Evolutionary conservation across 805 yeast species (phyloP).

Genomic region (Suhomyces xylopsoci): DNA sequence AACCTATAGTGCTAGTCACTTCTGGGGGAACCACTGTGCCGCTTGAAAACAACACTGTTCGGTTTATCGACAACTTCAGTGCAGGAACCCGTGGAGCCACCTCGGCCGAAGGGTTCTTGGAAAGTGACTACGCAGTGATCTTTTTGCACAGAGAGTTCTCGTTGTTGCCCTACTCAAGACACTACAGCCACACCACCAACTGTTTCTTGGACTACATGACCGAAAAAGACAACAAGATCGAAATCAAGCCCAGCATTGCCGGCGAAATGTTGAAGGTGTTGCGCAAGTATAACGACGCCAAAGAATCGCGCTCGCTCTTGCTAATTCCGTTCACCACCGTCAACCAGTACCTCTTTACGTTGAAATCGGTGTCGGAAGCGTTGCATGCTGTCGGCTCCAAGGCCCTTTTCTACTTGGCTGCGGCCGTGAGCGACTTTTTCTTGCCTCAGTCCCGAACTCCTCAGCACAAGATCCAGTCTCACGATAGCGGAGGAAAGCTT

Average conservation of each 20-base stretch:
- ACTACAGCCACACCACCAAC: conserved; percentile 78
- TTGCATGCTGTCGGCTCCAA: conserved; percentile 52
- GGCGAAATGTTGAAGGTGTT: conserved; percentile 58
- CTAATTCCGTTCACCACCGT: conserved; percentile 91
- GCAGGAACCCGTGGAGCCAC: conserved; percentile 99
- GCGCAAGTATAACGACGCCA: conserved; percentile 52
- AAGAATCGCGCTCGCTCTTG: conserved; percentile 51
- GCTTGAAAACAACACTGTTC: conserved; percentile 90
- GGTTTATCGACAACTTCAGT: conserved; percentile 94
- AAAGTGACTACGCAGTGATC: conserved; percentile 85
- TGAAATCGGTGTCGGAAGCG: conserved; percentile 61
- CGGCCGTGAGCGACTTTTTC: conserved; percentile 97
- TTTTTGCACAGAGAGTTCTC: conserved; percentile 92
- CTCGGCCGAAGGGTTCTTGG: conserved; percentile 86
- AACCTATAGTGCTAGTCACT: conserved; percentile 76
- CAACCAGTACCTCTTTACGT: conserved; percentile 85
- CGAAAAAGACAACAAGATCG: conserved; percentile 52
- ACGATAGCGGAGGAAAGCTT: conserved; percentile 64
- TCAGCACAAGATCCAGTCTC: conserved; percentile 92
- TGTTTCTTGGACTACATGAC: conserved; percentile 84
- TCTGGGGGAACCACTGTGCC: conserved; percentile 99
- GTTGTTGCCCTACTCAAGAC: conserved; percentile 87
- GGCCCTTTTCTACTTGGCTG: conserved; percentile 85
- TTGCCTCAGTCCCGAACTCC: conserved; percentile 83
- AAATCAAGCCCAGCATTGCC: conserved; percentile 58